phyloP scores from a whole-genome alignment of 2,329 filamentous ascomycete species.

The Fusarium drepaniforme region DNA sequence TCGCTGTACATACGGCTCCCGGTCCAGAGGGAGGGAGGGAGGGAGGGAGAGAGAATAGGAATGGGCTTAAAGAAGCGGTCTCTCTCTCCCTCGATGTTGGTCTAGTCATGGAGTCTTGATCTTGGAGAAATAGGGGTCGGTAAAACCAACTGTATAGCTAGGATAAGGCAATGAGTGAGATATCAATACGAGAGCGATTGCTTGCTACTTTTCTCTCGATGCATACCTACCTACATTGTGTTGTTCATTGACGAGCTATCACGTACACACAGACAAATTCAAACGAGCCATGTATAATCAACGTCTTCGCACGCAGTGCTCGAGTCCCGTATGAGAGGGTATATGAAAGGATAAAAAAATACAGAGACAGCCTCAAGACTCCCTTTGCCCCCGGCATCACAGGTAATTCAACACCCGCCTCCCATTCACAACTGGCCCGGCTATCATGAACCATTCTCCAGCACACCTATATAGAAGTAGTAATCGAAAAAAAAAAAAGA shows the following conservation, averaged over 20 bases:
- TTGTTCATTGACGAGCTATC: neutral
- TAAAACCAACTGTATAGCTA: constrained; percentile 32
- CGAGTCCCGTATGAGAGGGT: constrained; percentile 34
- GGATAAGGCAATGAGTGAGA: constrained; percentile 29
- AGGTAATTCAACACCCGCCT: constrained; percentile 21
- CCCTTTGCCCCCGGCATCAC: constrained; percentile 31
- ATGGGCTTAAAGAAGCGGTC: constrained; percentile 13
- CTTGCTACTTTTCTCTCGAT: neutral
- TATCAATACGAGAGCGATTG: constrained; percentile 29
- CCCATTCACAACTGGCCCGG: constrained; percentile 14
- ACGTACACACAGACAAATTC: neutral
- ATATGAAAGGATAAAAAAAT: constrained; percentile 40
- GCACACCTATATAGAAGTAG: constrained; percentile 29
- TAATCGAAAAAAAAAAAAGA: constrained; percentile 17
- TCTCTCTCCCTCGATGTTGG: constrained; percentile 16
- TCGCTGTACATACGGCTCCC: constrained; percentile 27
- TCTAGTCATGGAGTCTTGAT: constrained; percentile 31
- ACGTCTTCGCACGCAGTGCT: constrained; percentile 15
- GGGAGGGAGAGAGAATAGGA: constrained; percentile 18
- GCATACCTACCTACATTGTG: neutral
- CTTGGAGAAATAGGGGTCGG: constrained; percentile 21
- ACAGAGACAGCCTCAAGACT: constrained; percentile 40
- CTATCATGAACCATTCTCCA: constrained; percentile 19
- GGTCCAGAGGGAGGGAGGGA: neutral
- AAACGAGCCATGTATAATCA: neutral